These are phyloP conservation scores for Blastobotrys persicus DNA, from an alignment of 1,139 yeast genomes.

Conservation along the genomic window DNA sequence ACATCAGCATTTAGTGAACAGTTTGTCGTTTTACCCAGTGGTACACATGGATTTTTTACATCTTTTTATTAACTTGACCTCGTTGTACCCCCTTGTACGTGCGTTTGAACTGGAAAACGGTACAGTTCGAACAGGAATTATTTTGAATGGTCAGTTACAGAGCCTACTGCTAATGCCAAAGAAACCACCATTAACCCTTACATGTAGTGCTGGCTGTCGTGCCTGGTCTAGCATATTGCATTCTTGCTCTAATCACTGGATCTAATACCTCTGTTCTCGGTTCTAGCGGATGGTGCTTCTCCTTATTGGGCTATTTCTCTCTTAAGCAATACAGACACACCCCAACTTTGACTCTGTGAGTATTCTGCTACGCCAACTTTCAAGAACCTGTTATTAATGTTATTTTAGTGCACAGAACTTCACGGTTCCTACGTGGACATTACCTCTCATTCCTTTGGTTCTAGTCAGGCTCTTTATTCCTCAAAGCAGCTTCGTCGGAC, in stretches of 20 bases:
- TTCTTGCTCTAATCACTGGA: slow-evolving; percentile 56
- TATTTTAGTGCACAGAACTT: slow-evolving; percentile 23
- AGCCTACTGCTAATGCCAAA: neutral
- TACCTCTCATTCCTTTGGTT: slow-evolving; percentile 58
- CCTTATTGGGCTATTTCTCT: slow-evolving; percentile 63
- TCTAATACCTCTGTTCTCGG: slow-evolving; percentile 50
- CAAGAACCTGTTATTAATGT: slow-evolving; percentile 17
- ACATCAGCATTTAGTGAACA: slow-evolving; percentile 41
- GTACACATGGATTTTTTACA: slow-evolving; percentile 64
- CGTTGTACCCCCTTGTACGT: slow-evolving; percentile 61
- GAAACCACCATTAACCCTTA: neutral
- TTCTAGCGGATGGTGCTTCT: slow-evolving; percentile 67
- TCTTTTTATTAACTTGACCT: slow-evolving; percentile 58
- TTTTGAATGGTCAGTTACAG: slow-evolving; percentile 54
- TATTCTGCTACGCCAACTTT: no score
- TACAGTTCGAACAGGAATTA: slow-evolving; percentile 82
- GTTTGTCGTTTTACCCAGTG: slow-evolving; percentile 73
- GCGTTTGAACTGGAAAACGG: slow-evolving; percentile 73
- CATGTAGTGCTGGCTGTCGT: slow-evolving; percentile 57
- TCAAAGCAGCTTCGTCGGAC: slow-evolving; percentile 72
- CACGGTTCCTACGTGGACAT: slow-evolving; percentile 56
- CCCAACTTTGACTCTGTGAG: slow-evolving; percentile 44
- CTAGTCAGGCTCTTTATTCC: slow-evolving; percentile 52
- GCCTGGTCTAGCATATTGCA: slow-evolving; percentile 65
- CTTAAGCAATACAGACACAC: slow-evolving; percentile 54